Percentiles rank a stretch among this genome's conserved stretches.
Conservation (phyloP, 352 stramenopile genomes). For the Albugo candida region DNA sequence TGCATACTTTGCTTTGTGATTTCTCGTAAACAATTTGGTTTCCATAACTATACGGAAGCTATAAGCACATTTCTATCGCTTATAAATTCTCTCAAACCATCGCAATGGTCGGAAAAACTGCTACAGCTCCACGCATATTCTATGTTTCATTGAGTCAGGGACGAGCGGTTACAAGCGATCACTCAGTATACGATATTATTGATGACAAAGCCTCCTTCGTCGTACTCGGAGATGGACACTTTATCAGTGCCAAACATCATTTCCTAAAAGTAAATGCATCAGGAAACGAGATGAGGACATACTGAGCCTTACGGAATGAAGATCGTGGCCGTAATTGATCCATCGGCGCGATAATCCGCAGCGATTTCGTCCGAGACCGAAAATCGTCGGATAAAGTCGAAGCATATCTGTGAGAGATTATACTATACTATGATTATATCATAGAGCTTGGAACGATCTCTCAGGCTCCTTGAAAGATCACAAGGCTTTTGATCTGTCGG, state of each 20-base stretch:
- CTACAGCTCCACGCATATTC: neutral
- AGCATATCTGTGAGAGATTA: too few relatives aligned
- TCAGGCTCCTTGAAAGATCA: too few relatives aligned
- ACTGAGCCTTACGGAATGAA: constrained; percentile 18
- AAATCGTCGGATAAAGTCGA: too few relatives aligned
- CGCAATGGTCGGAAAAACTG: neutral
- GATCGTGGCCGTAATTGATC: constrained; percentile 74
- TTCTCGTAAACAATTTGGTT: constrained; percentile 50
- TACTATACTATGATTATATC: too few relatives aligned
- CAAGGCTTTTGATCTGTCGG: too few relatives aligned
- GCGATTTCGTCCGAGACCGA: neutral
- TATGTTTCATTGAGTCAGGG: constrained; percentile 58
- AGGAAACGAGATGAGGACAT: neutral
- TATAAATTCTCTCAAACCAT: neutral
- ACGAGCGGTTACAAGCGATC: constrained; percentile 33
- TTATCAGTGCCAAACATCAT: constrained; percentile 68
- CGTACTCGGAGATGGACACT: constrained; percentile 64
- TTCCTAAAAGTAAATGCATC: constrained; percentile 18
- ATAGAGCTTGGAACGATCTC: too few relatives aligned
- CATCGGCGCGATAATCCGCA: constrained; percentile 1
- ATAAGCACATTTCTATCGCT: neutral
- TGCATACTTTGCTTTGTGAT: constrained; percentile 56
- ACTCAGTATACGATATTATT: constrained; percentile 33
- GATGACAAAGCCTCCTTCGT: constrained; percentile 69
- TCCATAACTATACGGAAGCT: constrained; percentile 38